phyloP scores from a whole-genome alignment of 805 yeast species.

The Myxozyma lipomycoides region DNA sequence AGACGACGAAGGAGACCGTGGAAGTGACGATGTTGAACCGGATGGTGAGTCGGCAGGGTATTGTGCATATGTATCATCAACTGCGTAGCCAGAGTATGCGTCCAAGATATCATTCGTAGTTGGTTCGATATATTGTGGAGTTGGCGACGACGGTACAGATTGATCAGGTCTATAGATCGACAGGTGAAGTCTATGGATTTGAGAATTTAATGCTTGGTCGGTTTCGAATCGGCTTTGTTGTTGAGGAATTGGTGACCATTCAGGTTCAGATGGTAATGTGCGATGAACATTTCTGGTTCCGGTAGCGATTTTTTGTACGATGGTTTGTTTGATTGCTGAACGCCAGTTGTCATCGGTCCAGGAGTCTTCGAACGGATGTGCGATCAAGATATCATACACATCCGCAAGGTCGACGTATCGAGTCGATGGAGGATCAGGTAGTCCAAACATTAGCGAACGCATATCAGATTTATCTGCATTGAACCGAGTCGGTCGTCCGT shows the following conservation, averaged over 20 bases:
- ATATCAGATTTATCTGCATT: conserved; percentile 68
- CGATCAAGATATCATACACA: conserved; percentile 52
- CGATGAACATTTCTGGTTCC: conserved; percentile 33
- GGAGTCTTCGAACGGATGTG: conserved; percentile 37
- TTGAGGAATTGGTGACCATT: conserved; percentile 17
- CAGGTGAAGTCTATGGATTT: conserved; percentile 9
- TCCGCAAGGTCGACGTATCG: conserved; percentile 54
- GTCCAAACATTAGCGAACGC: conserved; percentile 67
- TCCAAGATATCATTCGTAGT: conserved; percentile 6
- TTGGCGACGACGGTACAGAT: conserved; percentile 1
- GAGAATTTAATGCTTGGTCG: conserved; percentile 2
- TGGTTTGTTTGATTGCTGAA: conserved; percentile 49
- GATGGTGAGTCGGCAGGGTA: not conserved
- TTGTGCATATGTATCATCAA: not conserved
- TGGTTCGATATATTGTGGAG: conserved; percentile 2
- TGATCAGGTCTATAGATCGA: conserved; percentile 23
- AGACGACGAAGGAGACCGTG: not conserved
- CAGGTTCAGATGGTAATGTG: conserved; percentile 23
- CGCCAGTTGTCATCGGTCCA: conserved; percentile 67
- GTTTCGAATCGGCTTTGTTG: too few relatives aligned
- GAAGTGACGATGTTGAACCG: not conserved
- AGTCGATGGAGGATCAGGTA: conserved; percentile 75
- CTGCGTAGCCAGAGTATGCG: conserved; percentile 5
- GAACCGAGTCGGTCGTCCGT: conserved; percentile 75
- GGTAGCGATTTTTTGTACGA: conserved; percentile 50